Evolutionary conservation across 306 rosid species (phyloP), one percentile per base, ranked within the genome.

Genomic region (Amphicarpaea edgeworthii): DNA sequence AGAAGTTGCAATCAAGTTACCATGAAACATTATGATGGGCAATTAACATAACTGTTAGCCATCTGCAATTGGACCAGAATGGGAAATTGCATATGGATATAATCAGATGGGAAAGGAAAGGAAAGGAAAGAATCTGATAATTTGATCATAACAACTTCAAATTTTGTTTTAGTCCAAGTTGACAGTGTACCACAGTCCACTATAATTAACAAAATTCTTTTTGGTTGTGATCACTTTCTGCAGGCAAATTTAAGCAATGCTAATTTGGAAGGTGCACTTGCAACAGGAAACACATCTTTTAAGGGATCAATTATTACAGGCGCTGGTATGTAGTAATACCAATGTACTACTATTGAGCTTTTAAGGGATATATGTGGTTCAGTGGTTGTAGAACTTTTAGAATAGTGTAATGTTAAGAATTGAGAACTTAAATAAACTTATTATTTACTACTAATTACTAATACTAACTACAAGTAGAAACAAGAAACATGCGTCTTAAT

Each of bases 181-280:
- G 63, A 77, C 43, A 40, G 47, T 6, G 6, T 23, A 59, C 4
- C 74, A 7, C 55, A 58, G 23, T 76, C 16, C 53, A 21, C 34
- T 55, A 40, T 62, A 47, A 76, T 3, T 61, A 17, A 57, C 9
- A 2, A 40, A 1, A 30, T 58, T 69, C 68, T 62, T 68, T 70
- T 38, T 28, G 38, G 68, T 60, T 34, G 40, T 70, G 37, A 30
- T 4, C 37, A 30, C 7, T 30, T 2, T 30, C 37, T 30, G 85
- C 87, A 95, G 97, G 99, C 79, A 62, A 92, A 95, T 77, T 82
- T 95, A 80, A 95, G 82, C 87, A 92, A 90, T 76, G 93, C 99
- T 82, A 92, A 87, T 84, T 79, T 95, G 87, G 97, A 92, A 85
- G 99, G 99, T 76, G 99, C 99, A 53, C 88, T 92, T 17, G 88